These are phyloP conservation scores for Penicillium maclennaniae DNA, from an alignment of 495 filamentous ascomycete species.

Conservation along the genomic window DNA sequence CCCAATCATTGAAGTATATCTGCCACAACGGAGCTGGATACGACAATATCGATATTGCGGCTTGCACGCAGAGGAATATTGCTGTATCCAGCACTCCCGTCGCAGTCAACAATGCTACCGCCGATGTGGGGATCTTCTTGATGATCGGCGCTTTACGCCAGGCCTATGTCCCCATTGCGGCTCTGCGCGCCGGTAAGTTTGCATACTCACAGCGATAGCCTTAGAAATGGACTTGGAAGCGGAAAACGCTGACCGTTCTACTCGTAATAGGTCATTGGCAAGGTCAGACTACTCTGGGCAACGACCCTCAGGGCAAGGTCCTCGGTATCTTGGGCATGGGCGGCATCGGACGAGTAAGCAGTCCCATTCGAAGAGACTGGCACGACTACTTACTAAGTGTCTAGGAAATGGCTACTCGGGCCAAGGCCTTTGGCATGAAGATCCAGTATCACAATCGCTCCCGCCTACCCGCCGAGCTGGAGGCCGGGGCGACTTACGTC, in stretches of 20 bases:
- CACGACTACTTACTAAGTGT: neutral
- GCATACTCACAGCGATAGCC: neutral
- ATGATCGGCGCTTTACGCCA: conserved; percentile 67
- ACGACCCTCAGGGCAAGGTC: conserved; percentile 66
- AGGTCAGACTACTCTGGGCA: conserved; percentile 51
- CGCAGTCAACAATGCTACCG: conserved; percentile 68
- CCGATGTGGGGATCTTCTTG: conserved; percentile 68
- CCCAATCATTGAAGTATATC: conserved; percentile 67
- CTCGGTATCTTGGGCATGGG: conserved; percentile 85
- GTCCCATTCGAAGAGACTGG: neutral
- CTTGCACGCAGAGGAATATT: conserved; percentile 60
- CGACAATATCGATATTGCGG: conserved; percentile 71
- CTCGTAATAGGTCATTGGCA: conserved; percentile 45
- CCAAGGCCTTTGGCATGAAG: conserved; percentile 66
- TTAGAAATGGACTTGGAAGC: neutral
- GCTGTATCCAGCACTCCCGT: conserved; percentile 63
- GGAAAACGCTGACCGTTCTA: neutral
- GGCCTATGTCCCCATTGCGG: conserved; percentile 57
- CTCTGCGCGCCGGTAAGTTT: conserved; percentile 56
- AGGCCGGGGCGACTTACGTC: conserved; percentile 62
- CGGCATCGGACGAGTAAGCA: conserved; percentile 61
- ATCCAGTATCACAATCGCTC: conserved; percentile 70
- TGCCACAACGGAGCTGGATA: conserved; percentile 87
- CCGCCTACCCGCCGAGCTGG: conserved; percentile 46
- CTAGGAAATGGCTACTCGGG: conserved; percentile 66